Evolutionary conservation across 441 rosid species (phyloP).

Genomic region (Arabidopsis lyrata): DNA sequence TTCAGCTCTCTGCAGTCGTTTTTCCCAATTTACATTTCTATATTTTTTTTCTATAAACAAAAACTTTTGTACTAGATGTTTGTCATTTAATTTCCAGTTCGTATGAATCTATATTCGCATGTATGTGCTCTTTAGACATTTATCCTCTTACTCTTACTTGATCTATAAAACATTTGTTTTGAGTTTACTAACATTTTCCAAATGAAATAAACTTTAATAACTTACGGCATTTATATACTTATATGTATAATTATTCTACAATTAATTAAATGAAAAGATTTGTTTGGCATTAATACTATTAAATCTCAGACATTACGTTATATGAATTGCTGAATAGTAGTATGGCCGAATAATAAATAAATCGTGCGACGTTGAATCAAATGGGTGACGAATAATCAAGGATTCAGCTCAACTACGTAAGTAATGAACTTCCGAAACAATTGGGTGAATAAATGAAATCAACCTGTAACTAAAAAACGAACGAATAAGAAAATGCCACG

Average conservation of each 20-base stretch:
- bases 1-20: conserved; percentile 22
- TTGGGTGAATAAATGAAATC: neutral
- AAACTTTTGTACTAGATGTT: neutral
- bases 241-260: too few relatives aligned
- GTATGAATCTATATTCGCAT: conserved; percentile 3
- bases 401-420: too few relatives aligned
- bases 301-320: too few relatives aligned
- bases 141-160: neutral
- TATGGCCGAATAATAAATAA: neutral
- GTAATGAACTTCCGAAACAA: neutral
- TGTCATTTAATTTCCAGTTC: conserved; percentile 16
- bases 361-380: neutral
- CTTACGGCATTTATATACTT: neutral
- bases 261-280: too few relatives aligned
- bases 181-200: neutral
- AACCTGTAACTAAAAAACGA: conserved; percentile 15
- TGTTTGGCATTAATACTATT: too few relatives aligned
- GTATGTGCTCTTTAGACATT: neutral
- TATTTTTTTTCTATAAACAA: neutral
- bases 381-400: too few relatives aligned
- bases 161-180: neutral
- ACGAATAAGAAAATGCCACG: conserved; percentile 31
- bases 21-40: neutral
- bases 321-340: too few relatives aligned
- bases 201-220: neutral